Percentiles rank a stretch among this genome's conserved stretches.
Conservation (phyloP, 192 early-diverging fungal species). For the Coemansia sp. region DNA sequence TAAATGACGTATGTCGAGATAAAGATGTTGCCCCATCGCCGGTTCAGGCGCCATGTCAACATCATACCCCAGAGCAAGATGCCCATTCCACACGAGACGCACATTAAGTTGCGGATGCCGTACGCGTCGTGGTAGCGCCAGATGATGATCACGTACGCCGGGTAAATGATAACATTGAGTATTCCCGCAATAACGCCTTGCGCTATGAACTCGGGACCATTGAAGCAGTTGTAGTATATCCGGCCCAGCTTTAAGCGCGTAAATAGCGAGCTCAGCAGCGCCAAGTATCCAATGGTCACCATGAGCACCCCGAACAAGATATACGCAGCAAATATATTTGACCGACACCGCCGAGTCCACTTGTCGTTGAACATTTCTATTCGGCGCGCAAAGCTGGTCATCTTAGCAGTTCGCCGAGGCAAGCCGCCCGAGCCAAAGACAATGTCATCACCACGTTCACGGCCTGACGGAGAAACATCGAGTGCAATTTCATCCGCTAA, state of each 20-base stretch:
- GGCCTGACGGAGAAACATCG: not conserved
- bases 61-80: conserved; percentile 17
- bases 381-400: not conserved
- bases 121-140: conserved; percentile 43
- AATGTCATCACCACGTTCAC: not conserved
- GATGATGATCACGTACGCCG: conserved; percentile 19
- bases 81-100: conserved; percentile 16
- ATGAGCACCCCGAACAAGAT: not conserved
- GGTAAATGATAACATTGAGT: conserved; percentile 26
- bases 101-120: conserved; percentile 30
- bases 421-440: not conserved
- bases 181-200: conserved; percentile 14
- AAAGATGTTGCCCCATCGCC: conserved; percentile 6
- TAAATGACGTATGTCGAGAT: conserved; percentile 22
- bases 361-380: not conserved
- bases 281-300: conserved; percentile 13
- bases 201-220: conserved; percentile 17
- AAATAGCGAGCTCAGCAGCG: conserved; percentile 27
- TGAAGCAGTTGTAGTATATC: conserved; percentile 39
- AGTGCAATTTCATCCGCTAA: not conserved
- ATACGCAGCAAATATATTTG: conserved; percentile 3
- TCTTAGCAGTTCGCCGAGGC: not conserved
- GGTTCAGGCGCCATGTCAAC: conserved; percentile 29
- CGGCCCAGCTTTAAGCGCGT: conserved; percentile 14
- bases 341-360: conserved; percentile 11